These are phyloP conservation scores for Candida broadrunensis DNA, from an alignment of 805 yeast species.

Conservation along the genomic window DNA sequence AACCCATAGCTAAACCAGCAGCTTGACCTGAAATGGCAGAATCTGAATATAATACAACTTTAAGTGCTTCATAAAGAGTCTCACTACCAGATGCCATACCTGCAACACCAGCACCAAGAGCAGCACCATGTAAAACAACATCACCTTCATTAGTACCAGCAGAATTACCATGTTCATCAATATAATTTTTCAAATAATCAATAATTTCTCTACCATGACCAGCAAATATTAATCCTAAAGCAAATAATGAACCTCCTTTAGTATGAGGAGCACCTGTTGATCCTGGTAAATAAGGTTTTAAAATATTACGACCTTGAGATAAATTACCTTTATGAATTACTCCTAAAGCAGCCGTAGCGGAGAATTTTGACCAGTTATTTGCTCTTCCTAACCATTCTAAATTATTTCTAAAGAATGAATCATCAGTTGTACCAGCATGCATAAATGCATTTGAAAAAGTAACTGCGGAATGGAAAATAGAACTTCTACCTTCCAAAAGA, in stretches of 20 bases:
- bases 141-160: conserved; percentile 73
- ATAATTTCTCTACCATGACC: conserved; percentile 92
- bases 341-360: conserved; percentile 97
- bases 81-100: conserved; percentile 88
- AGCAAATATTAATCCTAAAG: conserved; percentile 89
- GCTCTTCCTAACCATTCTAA: conserved; percentile 97
- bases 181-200: conserved; percentile 69
- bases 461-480: conserved; percentile 93
- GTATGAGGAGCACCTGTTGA: conserved; percentile 77
- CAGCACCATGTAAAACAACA: conserved; percentile 91
- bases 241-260: conserved; percentile 93
- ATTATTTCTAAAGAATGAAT: conserved; percentile 84
- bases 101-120: conserved; percentile 92
- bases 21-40: conserved; percentile 95
- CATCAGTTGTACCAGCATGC: conserved; percentile 96
- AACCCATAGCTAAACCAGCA: conserved; percentile 94
- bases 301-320: conserved; percentile 80
- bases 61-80: conserved; percentile 74
- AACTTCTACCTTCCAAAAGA: conserved; percentile 83
- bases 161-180: conserved; percentile 61
- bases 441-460: conserved; percentile 92
- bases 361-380: conserved; percentile 96
- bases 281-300: conserved; percentile 91
- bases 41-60: conserved; percentile 81
- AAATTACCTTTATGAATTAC: conserved; percentile 95